Base-by-base conservation (phyloP, 1,284 basidiomycete species). In the Malassezia psittaci region DNA sequence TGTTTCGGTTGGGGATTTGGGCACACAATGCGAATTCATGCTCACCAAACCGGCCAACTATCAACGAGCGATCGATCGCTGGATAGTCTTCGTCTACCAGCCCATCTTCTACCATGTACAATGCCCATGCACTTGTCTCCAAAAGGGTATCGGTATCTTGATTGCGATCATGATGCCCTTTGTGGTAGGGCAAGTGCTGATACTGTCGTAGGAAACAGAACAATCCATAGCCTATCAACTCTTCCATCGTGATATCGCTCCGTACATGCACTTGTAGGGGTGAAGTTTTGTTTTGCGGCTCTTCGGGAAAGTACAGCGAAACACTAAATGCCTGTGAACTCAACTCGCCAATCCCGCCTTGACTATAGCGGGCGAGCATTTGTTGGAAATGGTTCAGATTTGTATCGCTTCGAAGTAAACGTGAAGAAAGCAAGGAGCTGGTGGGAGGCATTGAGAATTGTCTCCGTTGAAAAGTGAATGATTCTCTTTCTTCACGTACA, bases 71-170 rank as follows among this genome's bases (percentile, higher is more conserved):
- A 72, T 96, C 94, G 11, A 94, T 85, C 1, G 91, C 90, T n/a
- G 94, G 93, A 69, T 93, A 98, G 76, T 99, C 94, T 73, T 96
- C 93, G 72, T 99, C 94, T 0, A 96, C 90, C 75, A 96, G 90
- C 15, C 94, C 94, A 74, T 96, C 90, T 69, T 99, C 93, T 8
- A 91, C 88, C 54, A 98, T 90, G 56, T 90, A 80, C 76, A 99
- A 75, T n/a, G 89, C 85, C 91, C 93, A 99, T 0, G 88, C 90
- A 1, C 87, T 79, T 0, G 88, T 87, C 40, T 82, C 85, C 15
- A 45, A 18, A 19, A 11, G 34, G 8, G 11, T 18, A 51, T 88
- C 77, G 64, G 77, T 78, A 5, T 79, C 78, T n/a, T 78, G 78
- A 29, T 29, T 29, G 24, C 24, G 4, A 33, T 81, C 79, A 54